A percentile compares a stretch with the other conserved stretches of the same genome.
Evolutionary conservation across 2,329 filamentous ascomycete species (phyloP).

Genomic region (Aspergillus piperis): DNA sequence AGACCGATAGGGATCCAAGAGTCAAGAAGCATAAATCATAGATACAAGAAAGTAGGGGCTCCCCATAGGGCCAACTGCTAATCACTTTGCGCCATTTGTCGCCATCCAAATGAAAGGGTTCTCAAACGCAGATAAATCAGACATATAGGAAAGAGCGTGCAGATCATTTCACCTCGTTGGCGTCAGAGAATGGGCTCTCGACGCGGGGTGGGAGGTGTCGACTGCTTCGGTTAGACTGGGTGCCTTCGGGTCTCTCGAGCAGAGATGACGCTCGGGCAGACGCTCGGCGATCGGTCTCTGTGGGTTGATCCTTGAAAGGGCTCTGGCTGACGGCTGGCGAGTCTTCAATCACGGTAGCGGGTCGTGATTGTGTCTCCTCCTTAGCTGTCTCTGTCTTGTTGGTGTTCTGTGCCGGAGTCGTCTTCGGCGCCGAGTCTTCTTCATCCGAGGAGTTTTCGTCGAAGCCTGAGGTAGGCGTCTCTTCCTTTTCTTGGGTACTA

Average conservation of each 20-base stretch:
- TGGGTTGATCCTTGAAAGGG: conserved; percentile 33
- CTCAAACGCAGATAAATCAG: conserved; percentile 7
- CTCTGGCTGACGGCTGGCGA: conserved; percentile 27
- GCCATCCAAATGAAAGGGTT: conserved; percentile 3
- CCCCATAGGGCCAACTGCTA: conserved; percentile 1
- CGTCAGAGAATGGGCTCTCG: conserved; percentile 48
- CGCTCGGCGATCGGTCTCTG: conserved; percentile 23
- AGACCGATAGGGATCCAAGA: background rate
- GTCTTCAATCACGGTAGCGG: conserved; percentile 34
- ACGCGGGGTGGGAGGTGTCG: conserved; percentile 33
- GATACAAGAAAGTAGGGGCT: conserved; percentile 5
- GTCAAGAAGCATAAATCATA: conserved; percentile 9
- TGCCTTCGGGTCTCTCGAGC: conserved; percentile 20
- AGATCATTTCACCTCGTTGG: conserved; percentile 44
- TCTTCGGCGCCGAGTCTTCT: conserved; percentile 23
- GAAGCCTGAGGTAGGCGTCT: conserved; percentile 33
- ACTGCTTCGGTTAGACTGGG: conserved; percentile 35
- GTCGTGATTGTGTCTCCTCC: conserved; percentile 22
- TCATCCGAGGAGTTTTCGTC: conserved; percentile 38
- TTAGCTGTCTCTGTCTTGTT: conserved; percentile 25
- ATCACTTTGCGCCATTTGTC: conserved; percentile 14
- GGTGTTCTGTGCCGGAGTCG: conserved; percentile 11
- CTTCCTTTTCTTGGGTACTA: conserved; percentile 19
- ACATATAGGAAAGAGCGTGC: conserved; percentile 10
- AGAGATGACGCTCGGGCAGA: conserved; percentile 25